Evolutionary conservation across 1,284 basidiomycete species (phyloP), one percentile per base, ranked within the genome.

Genomic region (Lentinus polychrous): DNA sequence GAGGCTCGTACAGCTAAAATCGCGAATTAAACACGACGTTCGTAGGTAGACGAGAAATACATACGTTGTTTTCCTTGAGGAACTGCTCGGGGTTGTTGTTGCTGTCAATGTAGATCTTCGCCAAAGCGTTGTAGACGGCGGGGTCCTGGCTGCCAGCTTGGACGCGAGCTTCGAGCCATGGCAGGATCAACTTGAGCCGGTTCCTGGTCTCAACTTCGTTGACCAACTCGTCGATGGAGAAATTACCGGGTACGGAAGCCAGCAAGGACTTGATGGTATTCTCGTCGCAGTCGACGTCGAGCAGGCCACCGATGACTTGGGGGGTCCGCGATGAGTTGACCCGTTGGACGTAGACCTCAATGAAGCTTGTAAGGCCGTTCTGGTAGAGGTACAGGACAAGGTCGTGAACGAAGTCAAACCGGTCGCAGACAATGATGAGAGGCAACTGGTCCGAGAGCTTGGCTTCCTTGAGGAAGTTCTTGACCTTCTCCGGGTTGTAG

Each of bases 401-500:
- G 64, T 99, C 96, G 68, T 99, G 96, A 8, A 99, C 96, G 65
- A 98, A 99, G 77, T 98, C 94, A 77, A 99, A 99, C 34, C 96
- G 93, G 70, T 99, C 96, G 79, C 96, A 99, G 60, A 99, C 96
- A 57, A 99, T 99, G 76, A 99, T 99, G 60, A 99, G 86, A 11
- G 96, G 96, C 33, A 99, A 83, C 68, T 99, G 96, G 68, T 99
- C 96, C 39, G 85, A 72, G 34, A 99, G 84, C 65, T 97, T 96
- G 60, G 95, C 95, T 66, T 99, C 96, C 67, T 94, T 95, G 69
- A 99, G 84, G 86, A 97, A 99, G 75, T 99, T 99, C 79, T 99
- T 99, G 77, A 99, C 96, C 72, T 99, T 99, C 74, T 99, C 96
- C 1, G 96, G 91, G 69, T 96, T 96, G 79, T 99, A 99, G 71